Conservation (phyloP, 148 eudicot genomes). For the Chenopodium album region DNA sequence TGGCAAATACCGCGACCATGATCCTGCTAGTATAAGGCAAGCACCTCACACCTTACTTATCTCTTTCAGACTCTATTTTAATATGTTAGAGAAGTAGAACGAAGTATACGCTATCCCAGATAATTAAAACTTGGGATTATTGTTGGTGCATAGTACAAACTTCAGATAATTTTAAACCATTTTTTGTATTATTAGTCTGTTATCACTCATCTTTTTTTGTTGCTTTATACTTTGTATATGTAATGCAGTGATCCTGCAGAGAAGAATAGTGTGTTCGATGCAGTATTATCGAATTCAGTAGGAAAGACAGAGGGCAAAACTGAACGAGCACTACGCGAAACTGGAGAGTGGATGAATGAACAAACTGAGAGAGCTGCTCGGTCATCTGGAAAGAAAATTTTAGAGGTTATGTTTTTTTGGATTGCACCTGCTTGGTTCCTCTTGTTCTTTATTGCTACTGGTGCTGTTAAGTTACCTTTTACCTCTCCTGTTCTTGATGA, state of each 20-base stretch:
- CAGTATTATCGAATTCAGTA: conserved; percentile 46
- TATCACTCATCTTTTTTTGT: not conserved
- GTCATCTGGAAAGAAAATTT: conserved; percentile 50
- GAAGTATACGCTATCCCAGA: not conserved
- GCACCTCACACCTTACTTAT: not conserved
- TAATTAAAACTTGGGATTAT: not conserved
- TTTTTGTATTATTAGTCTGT: not conserved
- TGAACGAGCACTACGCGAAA: conserved; percentile 67
- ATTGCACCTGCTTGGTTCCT: conserved; percentile 62
- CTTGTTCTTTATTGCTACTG: conserved; percentile 55
- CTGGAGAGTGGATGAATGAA: conserved; percentile 65
- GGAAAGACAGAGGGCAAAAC: conserved; percentile 57
- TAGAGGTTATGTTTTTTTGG: conserved; percentile 49
- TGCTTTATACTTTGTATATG: not conserved
- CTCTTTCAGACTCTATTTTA: not conserved
- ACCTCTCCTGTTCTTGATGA: conserved; percentile 55
- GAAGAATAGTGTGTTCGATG: conserved; percentile 45
- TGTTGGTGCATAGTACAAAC: too few relatives aligned
- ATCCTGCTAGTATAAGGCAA: conserved; percentile 49
- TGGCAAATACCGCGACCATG: conserved; percentile 62
- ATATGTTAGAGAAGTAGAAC: not conserved
- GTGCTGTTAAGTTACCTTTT: conserved; percentile 57
- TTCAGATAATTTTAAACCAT: too few relatives aligned
- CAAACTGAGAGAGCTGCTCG: conserved; percentile 47
- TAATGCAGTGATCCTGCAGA: conserved; percentile 37